Base-by-base conservation (phyloP, 768 basidiomycete genomes). In the Collybia nuda region DNA sequence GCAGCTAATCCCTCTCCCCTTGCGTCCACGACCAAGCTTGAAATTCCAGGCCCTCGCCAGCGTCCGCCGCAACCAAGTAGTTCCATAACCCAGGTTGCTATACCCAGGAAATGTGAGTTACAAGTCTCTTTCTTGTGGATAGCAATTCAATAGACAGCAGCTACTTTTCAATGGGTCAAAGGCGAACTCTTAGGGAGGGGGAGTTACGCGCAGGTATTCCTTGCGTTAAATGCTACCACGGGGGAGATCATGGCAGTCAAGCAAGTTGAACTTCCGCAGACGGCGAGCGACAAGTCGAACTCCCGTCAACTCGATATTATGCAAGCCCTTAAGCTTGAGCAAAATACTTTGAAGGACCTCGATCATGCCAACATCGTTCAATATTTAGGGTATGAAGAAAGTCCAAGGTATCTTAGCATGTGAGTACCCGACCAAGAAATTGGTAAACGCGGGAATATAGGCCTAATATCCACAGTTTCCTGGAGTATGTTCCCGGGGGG, bases 401-500 rank as follows among this genome's bases (percentile, higher is more conserved):
- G 84, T 21, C 74, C 76, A 9, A 75, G 78, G 44, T 82, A 80
- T 62, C 69, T 93, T 36, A 93, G 86, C 74, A 89, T 95, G 92
- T 92, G 64, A 64, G 88, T 65, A 21, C 11, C 9, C 54, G 40
- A 40, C 5, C 35, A 28, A 40, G 32, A 17, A 9, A 32, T 38
- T 14, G 38, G 19, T 17, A 14, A 15, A 15, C 29, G 12, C 12
- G 12, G 3, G 3, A 40, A 44, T 40, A n/a, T 40, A 53, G 26
- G 43, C 17, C 48, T 26, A 41, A 15, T 40, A 28, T 58, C 23
- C 49, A 35, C 55, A 96, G 93, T 58, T 97, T 98, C 72, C 70
- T 98, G 61, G 93, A 98, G 68, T 98, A 98, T 63, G 90, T 98
- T 26, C 90, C 93, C 28, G 95, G 95, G 52, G 94, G 95, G n/a